Evolutionary conservation across 148 eudicot species (phyloP).

Genomic region (Polygonum aviculare): DNA sequence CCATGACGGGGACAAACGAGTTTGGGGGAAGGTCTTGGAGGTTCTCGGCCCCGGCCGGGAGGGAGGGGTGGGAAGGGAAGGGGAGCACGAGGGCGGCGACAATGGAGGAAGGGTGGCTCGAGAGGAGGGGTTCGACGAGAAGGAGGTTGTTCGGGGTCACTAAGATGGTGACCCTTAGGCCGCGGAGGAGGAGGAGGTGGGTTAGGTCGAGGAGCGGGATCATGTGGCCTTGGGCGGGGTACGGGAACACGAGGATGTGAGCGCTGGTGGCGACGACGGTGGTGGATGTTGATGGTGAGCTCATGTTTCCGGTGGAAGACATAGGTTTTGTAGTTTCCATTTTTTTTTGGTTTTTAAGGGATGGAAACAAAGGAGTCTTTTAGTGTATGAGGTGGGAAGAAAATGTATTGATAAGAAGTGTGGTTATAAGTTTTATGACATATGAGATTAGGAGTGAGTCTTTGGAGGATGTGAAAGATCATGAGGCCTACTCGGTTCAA

Average conservation of each 20-base stretch:
- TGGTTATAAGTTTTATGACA: too few species aligned
- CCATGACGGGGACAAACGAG: constrained; percentile 25
- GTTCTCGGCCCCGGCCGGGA: constrained; percentile 33
- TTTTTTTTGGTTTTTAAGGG: too few species aligned
- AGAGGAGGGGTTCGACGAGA: constrained; percentile 4
- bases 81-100: not conserved
- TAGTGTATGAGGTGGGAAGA: too few species aligned
- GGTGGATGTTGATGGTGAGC: too few species aligned
- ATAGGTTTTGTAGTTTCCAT: too few species aligned
- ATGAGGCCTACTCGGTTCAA: too few species aligned
- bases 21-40: constrained; percentile 38
- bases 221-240: constrained; percentile 26
- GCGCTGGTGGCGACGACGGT: too few species aligned
- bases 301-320: too few species aligned
- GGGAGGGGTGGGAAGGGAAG: constrained; percentile 4
- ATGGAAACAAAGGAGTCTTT: too few species aligned
- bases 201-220: not conserved
- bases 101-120: not conserved
- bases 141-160: constrained; percentile 15
- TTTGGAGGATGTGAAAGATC: too few species aligned
- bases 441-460: too few species aligned
- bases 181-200: constrained; percentile 19
- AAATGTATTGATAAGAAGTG: too few species aligned
- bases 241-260: constrained; percentile 23
- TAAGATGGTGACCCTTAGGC: constrained; percentile 22